These are phyloP conservation scores for Colletotrichum sansevieriae DNA, from an alignment of 2,329 filamentous ascomycete species.

Conservation along the genomic window DNA sequence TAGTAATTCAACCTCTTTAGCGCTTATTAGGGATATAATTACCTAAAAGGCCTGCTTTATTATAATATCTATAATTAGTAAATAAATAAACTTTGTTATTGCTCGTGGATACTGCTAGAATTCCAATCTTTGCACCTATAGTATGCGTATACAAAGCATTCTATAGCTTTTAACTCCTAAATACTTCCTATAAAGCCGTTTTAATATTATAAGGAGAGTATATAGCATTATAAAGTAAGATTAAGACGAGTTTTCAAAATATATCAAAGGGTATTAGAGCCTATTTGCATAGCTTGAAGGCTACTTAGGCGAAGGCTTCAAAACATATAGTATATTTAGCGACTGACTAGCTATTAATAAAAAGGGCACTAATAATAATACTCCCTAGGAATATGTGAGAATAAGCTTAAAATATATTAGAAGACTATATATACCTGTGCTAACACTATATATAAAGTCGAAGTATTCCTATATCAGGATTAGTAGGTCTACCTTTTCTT, in stretches of 20 bases:
- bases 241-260: background rate
- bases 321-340: background rate
- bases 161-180: background rate
- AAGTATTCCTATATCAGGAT: background rate
- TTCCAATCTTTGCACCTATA: constrained; percentile 6
- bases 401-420: background rate
- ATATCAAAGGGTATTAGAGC: background rate
- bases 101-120: background rate
- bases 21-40: background rate
- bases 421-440: background rate
- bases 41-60: background rate
- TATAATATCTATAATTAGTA: background rate
- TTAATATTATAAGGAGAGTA: background rate
- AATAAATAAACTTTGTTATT: constrained; percentile 3
- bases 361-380: background rate
- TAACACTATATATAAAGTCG: background rate
- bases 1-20: background rate
- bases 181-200: background rate
- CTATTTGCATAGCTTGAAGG: background rate
- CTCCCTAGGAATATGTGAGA: background rate
- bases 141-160: constrained; percentile 3
- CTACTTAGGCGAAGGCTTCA: background rate
- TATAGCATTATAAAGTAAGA: background rate
- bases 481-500: background rate
- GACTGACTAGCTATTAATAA: background rate